Evolutionary conservation across 1,284 basidiomycete genomes (phyloP).

Genomic region (Erythrobasidium hasegawianum): DNA sequence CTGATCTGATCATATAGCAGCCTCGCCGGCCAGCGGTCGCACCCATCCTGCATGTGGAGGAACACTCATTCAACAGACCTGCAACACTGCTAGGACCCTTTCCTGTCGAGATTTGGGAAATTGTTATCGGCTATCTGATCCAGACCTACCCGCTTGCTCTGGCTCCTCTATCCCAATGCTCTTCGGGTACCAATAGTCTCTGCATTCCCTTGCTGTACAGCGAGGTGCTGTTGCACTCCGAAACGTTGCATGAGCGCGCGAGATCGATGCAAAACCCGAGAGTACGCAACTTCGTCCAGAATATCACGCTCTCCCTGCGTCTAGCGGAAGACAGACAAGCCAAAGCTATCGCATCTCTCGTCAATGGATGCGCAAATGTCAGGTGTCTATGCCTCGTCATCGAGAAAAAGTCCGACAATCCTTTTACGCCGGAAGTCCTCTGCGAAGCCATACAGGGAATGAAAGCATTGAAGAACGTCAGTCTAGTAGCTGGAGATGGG

Average conservation of each 20-base stretch:
- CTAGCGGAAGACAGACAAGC: background rate
- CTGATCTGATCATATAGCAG: too few species aligned
- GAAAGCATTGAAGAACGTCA: background rate
- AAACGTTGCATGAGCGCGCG: background rate
- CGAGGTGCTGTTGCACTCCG: background rate
- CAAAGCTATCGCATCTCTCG: background rate
- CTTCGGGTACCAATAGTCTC: background rate
- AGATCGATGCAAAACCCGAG: background rate
- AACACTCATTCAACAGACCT: too few species aligned
- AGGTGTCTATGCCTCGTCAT: background rate
- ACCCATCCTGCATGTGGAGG: too few species aligned
- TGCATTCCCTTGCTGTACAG: background rate
- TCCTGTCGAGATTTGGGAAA: conserved; percentile 1
- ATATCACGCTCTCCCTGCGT: background rate
- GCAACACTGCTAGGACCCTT: background rate
- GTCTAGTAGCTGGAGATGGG: background rate
- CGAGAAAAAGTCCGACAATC: conserved; percentile 1
- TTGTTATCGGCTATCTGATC: background rate
- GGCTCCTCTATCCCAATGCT: background rate
- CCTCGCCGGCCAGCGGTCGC: too few species aligned
- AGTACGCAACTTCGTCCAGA: background rate
- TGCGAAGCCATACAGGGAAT: background rate
- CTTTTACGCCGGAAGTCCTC: background rate
- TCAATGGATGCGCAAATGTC: background rate
- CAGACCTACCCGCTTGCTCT: background rate